phyloP scores from a whole-genome alignment of 2,329 filamentous ascomycete species.

The Ceratocystis destructans region DNA sequence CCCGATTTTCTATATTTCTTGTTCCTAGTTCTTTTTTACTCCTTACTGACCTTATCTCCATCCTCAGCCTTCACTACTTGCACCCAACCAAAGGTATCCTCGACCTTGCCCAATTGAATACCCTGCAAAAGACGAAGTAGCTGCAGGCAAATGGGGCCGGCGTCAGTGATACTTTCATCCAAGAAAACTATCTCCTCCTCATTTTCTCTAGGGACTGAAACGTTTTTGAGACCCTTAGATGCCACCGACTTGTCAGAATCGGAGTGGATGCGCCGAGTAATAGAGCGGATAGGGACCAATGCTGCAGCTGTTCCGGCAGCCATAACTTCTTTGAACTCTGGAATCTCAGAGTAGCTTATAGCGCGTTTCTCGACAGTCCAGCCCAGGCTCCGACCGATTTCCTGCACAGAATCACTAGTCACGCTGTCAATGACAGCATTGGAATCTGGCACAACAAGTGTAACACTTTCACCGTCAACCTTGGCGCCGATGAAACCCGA shows the following conservation, averaged over 20 bases:
- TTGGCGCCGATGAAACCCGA: conserved; percentile 79
- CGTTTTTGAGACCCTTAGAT: conserved; percentile 19
- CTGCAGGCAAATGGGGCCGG: conserved; percentile 58
- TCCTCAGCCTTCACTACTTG: conserved; percentile 35
- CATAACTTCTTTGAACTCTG: conserved; percentile 56
- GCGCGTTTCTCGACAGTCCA: conserved; percentile 70
- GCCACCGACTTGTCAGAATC: conserved; percentile 29
- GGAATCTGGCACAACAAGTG: conserved; percentile 63
- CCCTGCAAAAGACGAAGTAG: conserved; percentile 66
- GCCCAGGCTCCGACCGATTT: conserved; percentile 63
- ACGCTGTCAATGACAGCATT: conserved; percentile 78
- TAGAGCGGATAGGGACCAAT: conserved; percentile 81
- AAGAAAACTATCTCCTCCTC: conserved; percentile 45
- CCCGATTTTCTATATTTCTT: background rate
- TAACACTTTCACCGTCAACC: conserved; percentile 42
- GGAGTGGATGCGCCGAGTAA: conserved; percentile 49
- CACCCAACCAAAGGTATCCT: conserved; percentile 67
- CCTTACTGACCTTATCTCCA: conserved; percentile 28
- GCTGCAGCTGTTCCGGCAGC: conserved; percentile 86
- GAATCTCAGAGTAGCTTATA: conserved; percentile 50
- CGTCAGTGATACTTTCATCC: conserved; percentile 44
- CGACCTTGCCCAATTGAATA: conserved; percentile 67
- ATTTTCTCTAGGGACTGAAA: conserved; percentile 17
- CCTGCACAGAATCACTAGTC: conserved; percentile 63
- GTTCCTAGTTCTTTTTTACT: conserved; percentile 9